Evolutionary conservation across 805 yeast species (phyloP), one percentile per base, ranked within the genome.

Genomic region (Aciculoconidium aculeatum): DNA sequence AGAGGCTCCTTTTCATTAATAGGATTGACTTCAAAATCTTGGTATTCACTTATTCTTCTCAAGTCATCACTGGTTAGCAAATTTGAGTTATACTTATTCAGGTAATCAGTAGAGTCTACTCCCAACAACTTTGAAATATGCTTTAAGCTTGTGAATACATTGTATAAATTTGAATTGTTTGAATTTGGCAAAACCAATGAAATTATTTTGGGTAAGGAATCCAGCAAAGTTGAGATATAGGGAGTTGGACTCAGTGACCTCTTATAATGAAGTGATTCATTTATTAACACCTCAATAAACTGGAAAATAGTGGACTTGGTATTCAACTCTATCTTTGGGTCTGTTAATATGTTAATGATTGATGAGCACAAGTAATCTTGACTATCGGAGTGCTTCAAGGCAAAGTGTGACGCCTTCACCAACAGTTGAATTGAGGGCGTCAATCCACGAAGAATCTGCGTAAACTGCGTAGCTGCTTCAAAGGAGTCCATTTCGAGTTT

Each of bases 391-490:
- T 78, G 64, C 37, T 69, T 66, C 37, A 77, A 51, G 2, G 83
- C 72, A 49, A 74, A 77, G 35, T 64, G 66, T 2, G 77, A 71
- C 6, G 77, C 69, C 28, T 68, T 68, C 7, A 59, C 53, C 17
- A 75, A 58, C n/a, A 63, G 60, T 41, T 58, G 70, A 28, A 63
- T 57, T 1, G 86, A 70, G 0, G 95, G 88, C 23, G 75, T 77
- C 23, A 90, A 58, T 5, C 66, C 53, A 41, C 77, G 69, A 31
- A 88, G 63, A 24, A 77, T 71, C 42, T 77, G 83, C 5, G 75
- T 67, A 44, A 88, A 80, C 53, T 80, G 81, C 25, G 85, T 59
- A 35, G 90, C 70, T 4, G 88, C 87, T 47, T 85, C 95, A 52
- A 90, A 84, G 1, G 95, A 78, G 50, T 88, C 96, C 94, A 88